Conservation (phyloP, 1,139 yeast genomes). For the Yamadazyma buinensis region DNA sequence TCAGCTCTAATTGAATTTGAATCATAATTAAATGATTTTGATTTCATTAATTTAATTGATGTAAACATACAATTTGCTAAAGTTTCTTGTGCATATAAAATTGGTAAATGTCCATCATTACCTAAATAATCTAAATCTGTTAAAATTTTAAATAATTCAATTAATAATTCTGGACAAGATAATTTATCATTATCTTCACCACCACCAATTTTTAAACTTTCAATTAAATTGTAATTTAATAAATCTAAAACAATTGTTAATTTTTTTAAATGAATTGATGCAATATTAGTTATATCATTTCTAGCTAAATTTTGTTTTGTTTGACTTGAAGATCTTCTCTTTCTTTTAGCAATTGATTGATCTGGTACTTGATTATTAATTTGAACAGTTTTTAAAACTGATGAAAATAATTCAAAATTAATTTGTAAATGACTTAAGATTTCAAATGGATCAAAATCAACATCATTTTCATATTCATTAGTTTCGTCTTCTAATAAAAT, state of each 20-base stretch:
- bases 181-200: conserved; percentile 11
- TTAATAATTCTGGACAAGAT: conserved; percentile 49
- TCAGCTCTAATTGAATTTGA: conserved; percentile 82
- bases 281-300: conserved; percentile 66
- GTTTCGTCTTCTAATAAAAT: conserved; percentile 33
- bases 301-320: conserved; percentile 73
- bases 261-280: conserved; percentile 73
- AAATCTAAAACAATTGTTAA: conserved; percentile 79
- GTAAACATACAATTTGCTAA: conserved; percentile 82
- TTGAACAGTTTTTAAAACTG: conserved; percentile 49
- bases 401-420: conserved; percentile 43
- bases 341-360: conserved; percentile 56
- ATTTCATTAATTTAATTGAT: conserved; percentile 54
- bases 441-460: conserved; percentile 51
- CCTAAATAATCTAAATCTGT: conserved; percentile 88
- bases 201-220: conserved; percentile 7
- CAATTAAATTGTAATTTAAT: conserved; percentile 49
- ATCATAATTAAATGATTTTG: conserved; percentile 38
- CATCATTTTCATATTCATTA: conserved; percentile 5
- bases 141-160: conserved; percentile 62
- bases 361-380: conserved; percentile 42
- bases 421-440: conserved; percentile 48
- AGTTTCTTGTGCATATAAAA: conserved; percentile 85
- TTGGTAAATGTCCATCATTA: conserved; percentile 87
- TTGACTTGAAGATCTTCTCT: conserved; percentile 78